These are phyloP conservation scores for Durotheca rogersii DNA, from an alignment of 495 filamentous ascomycete genomes.

Conservation along the genomic window DNA sequence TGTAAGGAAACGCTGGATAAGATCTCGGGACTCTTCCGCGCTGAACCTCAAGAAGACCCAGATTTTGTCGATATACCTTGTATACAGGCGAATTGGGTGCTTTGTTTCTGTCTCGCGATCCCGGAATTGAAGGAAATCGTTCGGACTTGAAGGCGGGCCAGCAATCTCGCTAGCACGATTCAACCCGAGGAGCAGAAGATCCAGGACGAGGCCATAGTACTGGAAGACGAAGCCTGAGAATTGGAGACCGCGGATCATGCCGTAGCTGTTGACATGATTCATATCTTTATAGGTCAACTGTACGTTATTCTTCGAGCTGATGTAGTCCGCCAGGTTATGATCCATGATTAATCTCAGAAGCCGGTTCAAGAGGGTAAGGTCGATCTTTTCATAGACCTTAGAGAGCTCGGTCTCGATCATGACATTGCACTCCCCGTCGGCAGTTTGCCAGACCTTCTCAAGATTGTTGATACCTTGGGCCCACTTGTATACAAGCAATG, in stretches of 20 bases:
- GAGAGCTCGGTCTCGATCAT: slow-evolving; percentile 98
- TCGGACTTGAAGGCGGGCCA: slow-evolving; percentile 91
- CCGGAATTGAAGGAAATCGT: slow-evolving; percentile 97
- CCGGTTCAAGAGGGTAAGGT: slow-evolving; percentile 92
- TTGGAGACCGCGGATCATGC: slow-evolving; percentile 94
- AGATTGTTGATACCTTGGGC: slow-evolving; percentile 99
- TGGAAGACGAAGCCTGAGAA: slow-evolving; percentile 99
- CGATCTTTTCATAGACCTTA: slow-evolving; percentile 99
- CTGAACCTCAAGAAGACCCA: slow-evolving; percentile 97
- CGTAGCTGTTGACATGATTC: slow-evolving; percentile 99
- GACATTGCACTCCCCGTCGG: slow-evolving; percentile 96
- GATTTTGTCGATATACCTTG: slow-evolving; percentile 95
- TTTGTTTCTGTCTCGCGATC: slow-evolving; percentile 86
- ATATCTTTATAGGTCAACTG: slow-evolving; percentile 99
- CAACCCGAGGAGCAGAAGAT: slow-evolving; percentile 87
- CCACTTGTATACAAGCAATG: slow-evolving; percentile 97
- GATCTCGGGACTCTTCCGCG: slow-evolving; percentile 89
- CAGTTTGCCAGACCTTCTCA: slow-evolving; percentile 93
- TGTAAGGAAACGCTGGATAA: slow-evolving; percentile 97
- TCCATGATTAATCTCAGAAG: slow-evolving; percentile 97
- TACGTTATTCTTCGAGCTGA: slow-evolving; percentile 99
- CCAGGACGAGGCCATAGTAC: slow-evolving; percentile 95
- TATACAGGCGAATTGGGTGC: slow-evolving; percentile 95
- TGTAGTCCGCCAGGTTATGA: slow-evolving; percentile 98
- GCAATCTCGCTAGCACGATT: slow-evolving; percentile 97